Evolutionary conservation across 345 rosid genomes (phyloP).

Genomic region (Lagerstroemia speciosa): DNA sequence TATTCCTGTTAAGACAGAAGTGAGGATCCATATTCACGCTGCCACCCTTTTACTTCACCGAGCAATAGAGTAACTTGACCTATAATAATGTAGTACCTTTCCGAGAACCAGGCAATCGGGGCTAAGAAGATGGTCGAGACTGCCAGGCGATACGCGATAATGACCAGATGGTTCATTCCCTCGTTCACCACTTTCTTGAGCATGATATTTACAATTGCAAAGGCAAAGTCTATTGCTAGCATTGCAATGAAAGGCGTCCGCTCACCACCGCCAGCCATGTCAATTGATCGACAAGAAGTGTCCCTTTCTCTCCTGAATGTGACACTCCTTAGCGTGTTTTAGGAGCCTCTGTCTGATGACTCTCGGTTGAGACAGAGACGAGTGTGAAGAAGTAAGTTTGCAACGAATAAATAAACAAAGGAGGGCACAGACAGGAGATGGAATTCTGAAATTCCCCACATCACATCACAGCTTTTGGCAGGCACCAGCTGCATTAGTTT

Average conservation of each 20-base stretch:
- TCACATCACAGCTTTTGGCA: constrained; percentile 22
- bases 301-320: not conserved
- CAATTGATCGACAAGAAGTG: not conserved
- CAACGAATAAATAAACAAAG: not conserved
- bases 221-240: constrained; percentile 39
- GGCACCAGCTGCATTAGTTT: constrained; percentile 1
- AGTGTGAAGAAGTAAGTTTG: not conserved
- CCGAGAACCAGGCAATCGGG: constrained; percentile 47
- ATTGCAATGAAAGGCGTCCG: constrained; percentile 39
- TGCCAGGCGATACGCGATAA: constrained; percentile 52
- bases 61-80: too few species aligned
- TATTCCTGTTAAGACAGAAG: constrained; percentile 30
- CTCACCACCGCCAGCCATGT: constrained; percentile 10
- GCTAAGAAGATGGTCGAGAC: constrained; percentile 45
- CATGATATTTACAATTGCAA: constrained; percentile 46
- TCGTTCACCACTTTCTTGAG: constrained; percentile 46
- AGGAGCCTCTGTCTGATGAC: not conserved
- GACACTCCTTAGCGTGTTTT: not conserved
- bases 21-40: too few species aligned
- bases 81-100: constrained; percentile 29
- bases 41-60: too few species aligned
- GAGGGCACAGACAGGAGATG: constrained; percentile 9
- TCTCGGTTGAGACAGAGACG: not conserved
- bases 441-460: constrained; percentile 14
- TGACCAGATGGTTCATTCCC: constrained; percentile 46